Evolutionary conservation across 768 basidiomycete genomes (phyloP), one percentile per base, ranked within the genome.

Genomic region (Favolaschia claudopus): DNA sequence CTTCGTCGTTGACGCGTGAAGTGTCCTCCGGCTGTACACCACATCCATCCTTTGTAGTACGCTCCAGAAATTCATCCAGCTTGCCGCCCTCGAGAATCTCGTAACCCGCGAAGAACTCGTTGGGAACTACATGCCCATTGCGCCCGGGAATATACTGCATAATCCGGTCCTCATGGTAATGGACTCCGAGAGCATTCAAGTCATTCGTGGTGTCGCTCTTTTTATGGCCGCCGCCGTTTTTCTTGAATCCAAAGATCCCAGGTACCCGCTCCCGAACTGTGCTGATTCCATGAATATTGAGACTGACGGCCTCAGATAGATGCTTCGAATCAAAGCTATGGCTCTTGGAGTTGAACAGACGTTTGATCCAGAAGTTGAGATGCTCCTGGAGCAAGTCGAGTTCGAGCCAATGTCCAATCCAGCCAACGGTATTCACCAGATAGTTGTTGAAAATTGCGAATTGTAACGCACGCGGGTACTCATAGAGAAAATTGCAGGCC

Each of bases 351-450:
- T 56, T 56, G 38, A 56, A 64, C 12, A 67, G 31, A 3, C 15
- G 12, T 45, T 67, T 67, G 22, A 67, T 60, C 53, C 54, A 56
- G 38, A 50, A 53, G 20, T 63, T 68, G 45, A 42, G 50, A 28
- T 68, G 64, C 33, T 67, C 66, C 33, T 67, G 64, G 2, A 63
- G 61, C 9, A 68, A 33, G 36, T 68, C 67, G 0, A 63, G 43
- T 20, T 50, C 55, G 7, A 55, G 47, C 61, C 64, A 65, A 34
- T 48, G 38, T 2, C 64, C 58, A 1, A 36, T 24, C 6, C n/a
- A 8, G 1, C 67, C 67, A 1, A 62, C 28, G 0, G 59, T 58
- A 31, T 68, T 68, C 19, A 58, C 58, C 0, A 68, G 62, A 7
- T 56, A 66, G 28, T 66, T 68, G 27, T 68, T 54, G 9, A 63